Base-by-base conservation (phyloP, 371 early-diverging fungal species). In the Apophysomyces variabilis region DNA sequence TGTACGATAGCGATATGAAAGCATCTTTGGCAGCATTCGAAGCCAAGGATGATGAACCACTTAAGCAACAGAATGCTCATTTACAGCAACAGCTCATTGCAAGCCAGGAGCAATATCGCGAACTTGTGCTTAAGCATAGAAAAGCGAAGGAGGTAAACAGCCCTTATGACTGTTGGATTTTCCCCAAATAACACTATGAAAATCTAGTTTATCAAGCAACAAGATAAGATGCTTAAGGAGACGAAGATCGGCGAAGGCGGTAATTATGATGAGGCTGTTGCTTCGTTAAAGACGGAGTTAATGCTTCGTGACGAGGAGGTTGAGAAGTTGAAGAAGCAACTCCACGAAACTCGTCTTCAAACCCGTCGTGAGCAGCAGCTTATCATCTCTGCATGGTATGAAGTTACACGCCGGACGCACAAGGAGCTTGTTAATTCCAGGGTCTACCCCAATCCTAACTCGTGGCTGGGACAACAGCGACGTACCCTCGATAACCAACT, bases 361-460 rank as follows among this genome's bases (percentile, higher is more conserved):
- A 76, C 70, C 47, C 87, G 78, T 41, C 85, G 91, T 58, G 95
- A 95, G 63, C 89, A 90, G 66, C 80, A 75, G 61, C 68, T 92
- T 61, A 88, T 95, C 65, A 75, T 88, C 26, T 88, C 92, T 12
- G 93, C 94, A 38, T 93, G 92, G 92, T 85, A 89, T 66, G 87
- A 90, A 63, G 61, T 89, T 32, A 84, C 78, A 1, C 73, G 79
- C 57, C 84, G 82, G 73, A 65, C 79, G 66, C 68, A 83, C 21
- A 83, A 62, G 77, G 85, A 64, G 60, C 78, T 71, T 46, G 82
- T 60, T 60, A 83, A 64, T 69, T 81, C 68, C 73, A 83, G 62
- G 70, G 78, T 64, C 14, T 75, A 75, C 26, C 89, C 91, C 0
- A 84, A 79, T 39, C 89, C 91, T 36, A 84, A 79, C 43, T 89